Conservation (phyloP, 495 filamentous ascomycete species). For the Annulohypoxylon nitens region DNA sequence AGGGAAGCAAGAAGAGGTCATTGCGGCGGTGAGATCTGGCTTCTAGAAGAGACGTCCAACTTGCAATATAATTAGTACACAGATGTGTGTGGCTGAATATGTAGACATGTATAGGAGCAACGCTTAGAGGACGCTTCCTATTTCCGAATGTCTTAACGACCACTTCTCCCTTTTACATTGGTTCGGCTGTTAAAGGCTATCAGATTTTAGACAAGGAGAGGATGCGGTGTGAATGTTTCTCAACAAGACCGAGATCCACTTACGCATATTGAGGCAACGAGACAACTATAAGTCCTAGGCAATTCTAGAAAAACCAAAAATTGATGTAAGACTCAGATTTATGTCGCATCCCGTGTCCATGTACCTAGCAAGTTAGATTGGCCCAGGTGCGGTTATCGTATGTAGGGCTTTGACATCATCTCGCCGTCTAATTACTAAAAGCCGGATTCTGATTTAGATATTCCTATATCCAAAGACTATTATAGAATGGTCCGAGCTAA, state of each 20-base stretch:
- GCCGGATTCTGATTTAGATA: constrained; percentile 3
- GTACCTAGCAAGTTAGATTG: background rate
- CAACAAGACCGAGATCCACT: background rate
- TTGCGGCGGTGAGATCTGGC: constrained; percentile 10
- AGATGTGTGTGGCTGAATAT: too few species aligned
- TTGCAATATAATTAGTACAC: background rate
- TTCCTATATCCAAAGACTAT: background rate
- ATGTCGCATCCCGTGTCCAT: background rate
- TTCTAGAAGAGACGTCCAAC: background rate
- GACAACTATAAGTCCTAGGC: background rate
- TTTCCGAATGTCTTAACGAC: background rate
- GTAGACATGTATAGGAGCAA: background rate
- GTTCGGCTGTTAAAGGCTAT: background rate
- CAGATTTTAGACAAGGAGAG: background rate
- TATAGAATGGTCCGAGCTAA: background rate
- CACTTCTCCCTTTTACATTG: background rate
- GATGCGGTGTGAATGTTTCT: background rate
- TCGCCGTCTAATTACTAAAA: background rate
- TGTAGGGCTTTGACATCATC: background rate
- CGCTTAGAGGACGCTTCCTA: background rate
- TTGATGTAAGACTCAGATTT: background rate
- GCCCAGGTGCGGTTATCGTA: background rate
- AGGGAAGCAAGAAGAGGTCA: constrained; percentile 11
- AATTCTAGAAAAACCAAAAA: background rate
- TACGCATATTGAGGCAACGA: background rate